Base-by-base conservation (phyloP, 306 rosid species). In the Leucaena leucocephala region DNA sequence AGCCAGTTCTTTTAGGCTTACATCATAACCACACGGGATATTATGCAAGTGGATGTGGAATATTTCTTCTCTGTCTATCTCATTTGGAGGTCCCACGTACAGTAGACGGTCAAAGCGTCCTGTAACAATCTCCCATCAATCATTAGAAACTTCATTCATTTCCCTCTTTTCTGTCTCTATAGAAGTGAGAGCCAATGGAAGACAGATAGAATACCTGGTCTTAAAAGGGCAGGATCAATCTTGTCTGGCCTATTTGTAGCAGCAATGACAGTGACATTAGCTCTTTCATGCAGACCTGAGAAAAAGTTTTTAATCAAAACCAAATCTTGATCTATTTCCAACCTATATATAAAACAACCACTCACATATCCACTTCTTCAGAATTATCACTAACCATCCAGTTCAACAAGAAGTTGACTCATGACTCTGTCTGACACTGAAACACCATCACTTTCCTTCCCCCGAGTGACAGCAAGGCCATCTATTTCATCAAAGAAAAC, bases 181-280 rank as follows among this genome's bases (percentile, higher is more conserved):
- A 79, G 21, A 74, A 46, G 50, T 66, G 49, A 27, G 36, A 19
- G 35, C 36, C 34, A 34, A 50, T 27, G 69, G 68, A 40, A 66
- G 22, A n/a, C 21, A 71, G 19, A 75, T 42, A 57, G 66, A 66
- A 61, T 75, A 92, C 98, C 97, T 88, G 94, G 98, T 81, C 97
- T 87, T 76, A 94, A 85, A 70, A 94, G 95, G 43, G 98, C 98
- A 76, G 91, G 84, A 78, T 91, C 94, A 72, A 92, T 92, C 87
- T 88, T 94, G 89, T 94, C 98, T 3, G 97, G 98, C 75, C 95
- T 85, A 86, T 94, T 94, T 64, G 98, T 94, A 55, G 98, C 97
- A 79, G 97, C 98, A 74, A 94, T 87, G 72, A 94, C 97, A 72
- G 92, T 86, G 71, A 94, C 98, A 77, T 89, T 78, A 74, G 86